These are phyloP conservation scores for Pyrenula aspistea DNA, from an alignment of 495 filamentous ascomycete species.

Conservation along the genomic window DNA sequence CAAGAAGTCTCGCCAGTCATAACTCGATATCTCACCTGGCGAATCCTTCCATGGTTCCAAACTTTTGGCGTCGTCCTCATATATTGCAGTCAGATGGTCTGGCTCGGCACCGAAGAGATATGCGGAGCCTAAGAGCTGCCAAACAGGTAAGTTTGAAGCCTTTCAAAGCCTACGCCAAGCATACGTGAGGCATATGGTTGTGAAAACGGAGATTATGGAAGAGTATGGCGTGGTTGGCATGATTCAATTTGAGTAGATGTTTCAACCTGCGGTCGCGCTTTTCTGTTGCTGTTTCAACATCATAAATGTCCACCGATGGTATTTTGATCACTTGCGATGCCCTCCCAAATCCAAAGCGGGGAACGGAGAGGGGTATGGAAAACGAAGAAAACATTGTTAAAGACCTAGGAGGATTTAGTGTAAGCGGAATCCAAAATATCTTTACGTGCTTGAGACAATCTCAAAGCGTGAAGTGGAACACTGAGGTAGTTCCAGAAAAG, in stretches of 20 bases:
- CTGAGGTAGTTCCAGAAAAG: too few relatives aligned
- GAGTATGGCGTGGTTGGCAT: constrained; percentile 76
- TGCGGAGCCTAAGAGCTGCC: constrained; percentile 60
- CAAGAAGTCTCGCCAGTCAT: constrained; percentile 79
- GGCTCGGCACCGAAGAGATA: constrained; percentile 69
- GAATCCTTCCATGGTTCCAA: constrained; percentile 79
- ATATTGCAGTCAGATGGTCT: constrained; percentile 62
- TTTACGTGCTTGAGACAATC: too few relatives aligned
- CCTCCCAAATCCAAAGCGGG: constrained; percentile 8
- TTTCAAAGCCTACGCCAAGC: constrained; percentile 9
- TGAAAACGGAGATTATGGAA: constrained; percentile 68
- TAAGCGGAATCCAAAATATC: too few relatives aligned
- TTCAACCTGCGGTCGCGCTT: constrained; percentile 75
- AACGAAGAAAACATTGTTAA: constrained; percentile 12
- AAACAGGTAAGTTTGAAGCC: constrained; percentile 5
- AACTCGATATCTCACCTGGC: constrained; percentile 65
- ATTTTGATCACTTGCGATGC: constrained; percentile 42
- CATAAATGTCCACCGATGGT: constrained; percentile 56
- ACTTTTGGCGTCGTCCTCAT: constrained; percentile 57
- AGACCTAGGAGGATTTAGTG: too few relatives aligned
- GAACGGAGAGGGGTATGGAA: constrained; percentile 12
- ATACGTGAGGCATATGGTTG: constrained; percentile 78
- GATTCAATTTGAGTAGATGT: constrained; percentile 81
- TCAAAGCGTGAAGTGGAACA: too few relatives aligned
- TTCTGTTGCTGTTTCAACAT: constrained; percentile 66